Base-by-base conservation (phyloP, 2,329 filamentous ascomycete genomes). In the Botrytis sinoallii region DNA sequence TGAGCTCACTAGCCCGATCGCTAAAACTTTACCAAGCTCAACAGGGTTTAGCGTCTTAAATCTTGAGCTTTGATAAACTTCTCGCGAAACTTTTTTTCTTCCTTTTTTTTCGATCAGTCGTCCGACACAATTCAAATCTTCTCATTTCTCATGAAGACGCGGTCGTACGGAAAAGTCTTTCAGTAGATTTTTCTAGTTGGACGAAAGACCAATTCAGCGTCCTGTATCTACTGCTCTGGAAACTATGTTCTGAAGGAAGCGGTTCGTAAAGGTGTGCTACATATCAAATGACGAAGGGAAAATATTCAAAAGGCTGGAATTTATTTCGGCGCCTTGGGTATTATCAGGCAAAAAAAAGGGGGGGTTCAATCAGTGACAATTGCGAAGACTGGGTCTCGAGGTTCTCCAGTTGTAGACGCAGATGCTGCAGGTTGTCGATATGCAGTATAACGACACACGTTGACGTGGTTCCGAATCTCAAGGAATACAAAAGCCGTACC, bases 191-290 rank as follows among this genome's bases (percentile, higher is more conserved):
- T 82, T 83, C 82, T 78, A 82, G 84, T 84, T 85, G 88, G 86
- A 90, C 88, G 90, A 87, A 82, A 92, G 89, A 92, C 84, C 78
- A 83, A 88, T 83, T 79, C 81, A 83, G 88, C 91, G 86, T 89
- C 90, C 90, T 91, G 92, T 94, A 94, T 94, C 92, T 94, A 91
- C 92, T 93, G 90, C 91, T 90, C 90, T 92, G 88, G 91, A 94
- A 88, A 90, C 75, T 77, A 84, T 84, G 83, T 85, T 86, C 86
- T 93, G 92, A 93, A 88, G 89, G 90, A 90, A 85, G 91, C 90
- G 86, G 92, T 91, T 94, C 92, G 92, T 86, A 93, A 91, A 90
- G 90, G 90, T 90, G 52, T 88, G 90, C 90, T 88, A 93, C 90
- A 93, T 71, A 73, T 61, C n/a, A 68, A 68, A 65, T 72, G 44